phyloP scores from a whole-genome alignment of 495 filamentous ascomycete species.

The Lentithecium fluviatile region DNA sequence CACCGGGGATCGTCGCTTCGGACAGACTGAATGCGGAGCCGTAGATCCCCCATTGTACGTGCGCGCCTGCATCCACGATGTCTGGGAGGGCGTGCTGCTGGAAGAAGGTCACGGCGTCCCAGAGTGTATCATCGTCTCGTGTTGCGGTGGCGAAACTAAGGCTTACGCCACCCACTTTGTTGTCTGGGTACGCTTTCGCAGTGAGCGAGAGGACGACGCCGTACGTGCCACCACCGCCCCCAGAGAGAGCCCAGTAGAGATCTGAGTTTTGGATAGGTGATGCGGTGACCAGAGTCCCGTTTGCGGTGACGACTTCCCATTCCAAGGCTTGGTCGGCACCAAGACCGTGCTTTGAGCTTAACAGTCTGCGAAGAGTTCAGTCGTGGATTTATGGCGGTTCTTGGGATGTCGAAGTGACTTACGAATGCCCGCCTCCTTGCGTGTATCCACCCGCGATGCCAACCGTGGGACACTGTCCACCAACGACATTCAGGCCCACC shows the following conservation, averaged over 20 bases:
- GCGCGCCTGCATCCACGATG: constrained; percentile 26
- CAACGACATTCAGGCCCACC: constrained; percentile 46
- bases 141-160: neutral
- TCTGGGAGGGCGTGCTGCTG: constrained; percentile 2
- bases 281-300: constrained; percentile 14
- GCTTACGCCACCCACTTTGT: constrained; percentile 1
- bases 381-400: too few species aligned
- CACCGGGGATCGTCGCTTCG: constrained; percentile 13
- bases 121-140: constrained; percentile 3
- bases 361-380: too few species aligned
- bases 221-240: constrained; percentile 27
- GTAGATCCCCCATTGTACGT: constrained; percentile 11
- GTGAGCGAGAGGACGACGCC: constrained; percentile 26
- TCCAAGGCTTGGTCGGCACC: constrained; percentile 52
- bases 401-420: constrained; percentile 38
- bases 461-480: constrained; percentile 49
- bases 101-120: constrained; percentile 2
- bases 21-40: neutral
- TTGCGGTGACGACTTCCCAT: constrained; percentile 42
- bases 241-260: constrained; percentile 29
- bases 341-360: constrained; percentile 50
- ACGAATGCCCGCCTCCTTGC: constrained; percentile 55
- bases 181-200: constrained; percentile 23
- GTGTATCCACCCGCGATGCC: constrained; percentile 53
- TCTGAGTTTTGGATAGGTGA: constrained; percentile 23